Evolutionary conservation across 2,329 filamentous ascomycete species (phyloP).

Genomic region (Trichoderma atroviride): DNA sequence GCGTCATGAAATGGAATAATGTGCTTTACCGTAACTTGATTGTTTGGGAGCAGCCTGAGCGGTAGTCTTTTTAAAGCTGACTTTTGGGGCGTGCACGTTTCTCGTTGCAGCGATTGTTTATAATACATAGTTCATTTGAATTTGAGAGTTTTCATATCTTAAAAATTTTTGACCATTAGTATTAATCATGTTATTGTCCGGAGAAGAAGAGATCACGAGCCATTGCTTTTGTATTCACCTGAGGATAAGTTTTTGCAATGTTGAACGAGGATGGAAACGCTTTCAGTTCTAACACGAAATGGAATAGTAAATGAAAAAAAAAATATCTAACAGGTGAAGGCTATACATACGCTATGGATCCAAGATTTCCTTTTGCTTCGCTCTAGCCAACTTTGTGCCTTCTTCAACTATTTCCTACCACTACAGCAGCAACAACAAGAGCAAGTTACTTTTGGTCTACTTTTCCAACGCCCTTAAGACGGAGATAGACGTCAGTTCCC

Average conservation of each 20-base stretch:
- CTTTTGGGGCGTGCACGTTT: background rate
- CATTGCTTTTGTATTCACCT: background rate
- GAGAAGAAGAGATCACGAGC: background rate
- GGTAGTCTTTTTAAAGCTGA: constrained; percentile 3
- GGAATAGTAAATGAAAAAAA: background rate
- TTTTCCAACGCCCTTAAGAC: constrained; percentile 64
- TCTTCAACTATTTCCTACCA: background rate
- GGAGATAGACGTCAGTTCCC: constrained; percentile 73
- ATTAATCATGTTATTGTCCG: background rate
- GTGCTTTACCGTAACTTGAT: background rate
- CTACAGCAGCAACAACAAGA: background rate
- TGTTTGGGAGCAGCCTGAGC: background rate
- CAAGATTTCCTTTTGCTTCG: background rate
- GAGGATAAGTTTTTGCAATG: background rate
- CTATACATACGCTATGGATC: background rate
- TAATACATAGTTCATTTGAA: background rate
- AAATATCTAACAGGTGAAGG: background rate
- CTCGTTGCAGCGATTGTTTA: constrained; percentile 18
- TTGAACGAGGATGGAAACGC: background rate
- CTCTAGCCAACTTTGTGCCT: background rate
- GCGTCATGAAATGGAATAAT: constrained; percentile 15
- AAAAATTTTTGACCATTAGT: background rate
- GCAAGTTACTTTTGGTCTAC: constrained; percentile 41
- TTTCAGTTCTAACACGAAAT: background rate
- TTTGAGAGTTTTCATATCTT: background rate